Evolutionary conservation across 108 stramenopile species (phyloP).

Genomic region (Pseudonitzschia multiseries): DNA sequence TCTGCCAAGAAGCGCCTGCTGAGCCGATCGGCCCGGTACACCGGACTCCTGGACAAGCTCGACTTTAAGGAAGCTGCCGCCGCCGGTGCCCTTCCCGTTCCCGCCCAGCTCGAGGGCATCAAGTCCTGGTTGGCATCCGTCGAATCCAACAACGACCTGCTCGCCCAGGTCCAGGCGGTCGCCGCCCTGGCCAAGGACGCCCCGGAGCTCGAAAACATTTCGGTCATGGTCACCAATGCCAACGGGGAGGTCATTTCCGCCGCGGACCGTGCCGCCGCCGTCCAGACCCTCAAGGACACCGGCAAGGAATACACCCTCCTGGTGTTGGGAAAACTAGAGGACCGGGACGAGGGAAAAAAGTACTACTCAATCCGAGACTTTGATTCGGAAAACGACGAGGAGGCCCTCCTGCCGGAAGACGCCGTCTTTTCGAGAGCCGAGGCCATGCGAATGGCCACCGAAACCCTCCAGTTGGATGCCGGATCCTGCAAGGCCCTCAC

Average conservation of each 20-base stretch:
- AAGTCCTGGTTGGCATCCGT: conserved; percentile 68
- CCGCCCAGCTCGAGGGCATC: conserved; percentile 59
- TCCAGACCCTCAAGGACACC: conserved; percentile 52
- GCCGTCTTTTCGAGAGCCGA: conserved; percentile 75
- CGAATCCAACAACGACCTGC: conserved; percentile 21
- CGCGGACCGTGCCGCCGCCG: conserved; percentile 33
- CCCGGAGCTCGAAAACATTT: conserved; percentile 61
- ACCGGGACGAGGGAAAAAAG: conserved; percentile 61
- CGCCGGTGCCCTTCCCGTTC: conserved; percentile 43
- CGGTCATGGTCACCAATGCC: conserved; percentile 66
- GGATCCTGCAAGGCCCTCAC: conserved; percentile 53
- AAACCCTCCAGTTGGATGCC: conserved; percentile 68
- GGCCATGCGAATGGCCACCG: conserved; percentile 70
- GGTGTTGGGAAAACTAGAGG: conserved; percentile 64
- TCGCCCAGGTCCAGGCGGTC: conserved; percentile 31
- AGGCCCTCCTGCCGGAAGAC: conserved; percentile 25
- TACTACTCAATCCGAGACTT: conserved; percentile 56
- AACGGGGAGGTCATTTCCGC: conserved; percentile 44
- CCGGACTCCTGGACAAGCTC: conserved; percentile 86
- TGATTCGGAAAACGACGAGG: conserved; percentile 32
- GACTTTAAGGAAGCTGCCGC: conserved; percentile 48
- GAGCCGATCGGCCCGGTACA: conserved; percentile 83
- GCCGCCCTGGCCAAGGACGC: conserved; percentile 44
- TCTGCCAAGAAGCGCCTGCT: conserved; percentile 89
- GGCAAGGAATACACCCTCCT: conserved; percentile 67